Base-by-base conservation (phyloP, 2,329 filamentous ascomycete species). In the Xylariaceae sp. region DNA sequence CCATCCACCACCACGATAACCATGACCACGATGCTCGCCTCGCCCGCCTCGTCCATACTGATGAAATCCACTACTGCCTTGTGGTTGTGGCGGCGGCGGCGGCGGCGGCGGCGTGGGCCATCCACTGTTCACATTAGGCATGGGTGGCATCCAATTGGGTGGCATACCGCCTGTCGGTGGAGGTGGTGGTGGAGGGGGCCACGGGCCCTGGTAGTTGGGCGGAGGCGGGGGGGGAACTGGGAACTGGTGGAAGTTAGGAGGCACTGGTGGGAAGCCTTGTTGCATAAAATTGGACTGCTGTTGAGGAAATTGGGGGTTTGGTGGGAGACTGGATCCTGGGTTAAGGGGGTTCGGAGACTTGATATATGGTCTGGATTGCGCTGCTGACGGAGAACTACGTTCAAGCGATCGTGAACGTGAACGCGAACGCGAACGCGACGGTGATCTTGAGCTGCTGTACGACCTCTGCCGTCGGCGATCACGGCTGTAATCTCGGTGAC, bases 381-480 rank as follows among this genome's bases (percentile, higher is more conserved):
- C 24, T 37, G 45, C 10, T 18, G 35, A 36, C 6, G 37, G 11
- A 6, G 50, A 37, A 13, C 37, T 58, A 26, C 23, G 37, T 26
- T 35, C 46, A 18, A 45, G 53, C 44, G 60, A 60, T 36, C 49
- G 59, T n/a, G 61, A 61, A 20, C 44, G 53, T 7, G 63, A 63
- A 8, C 56, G 59, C 30, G 18, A 58, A 11, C 62, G 55, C 9
- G 61, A 59, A 16, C 56, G 67, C 6, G 68, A 68, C 10, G 42
- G 62, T n/a, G 67, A 70, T n/a, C 65, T 59, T 15, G 64, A 67
- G 32, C 60, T 67, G 40, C 63, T 69, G 33, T 68, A 66, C 18
- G 71, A 70, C 52, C 65, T 55, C 24, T 47, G 58, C 32, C 60
- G 39, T 48, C 50, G 66, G 53, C 46, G 60, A 27, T 53, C 70